Conservation (phyloP, 148 eudicot genomes). For the Euryodendron excelsum region DNA sequence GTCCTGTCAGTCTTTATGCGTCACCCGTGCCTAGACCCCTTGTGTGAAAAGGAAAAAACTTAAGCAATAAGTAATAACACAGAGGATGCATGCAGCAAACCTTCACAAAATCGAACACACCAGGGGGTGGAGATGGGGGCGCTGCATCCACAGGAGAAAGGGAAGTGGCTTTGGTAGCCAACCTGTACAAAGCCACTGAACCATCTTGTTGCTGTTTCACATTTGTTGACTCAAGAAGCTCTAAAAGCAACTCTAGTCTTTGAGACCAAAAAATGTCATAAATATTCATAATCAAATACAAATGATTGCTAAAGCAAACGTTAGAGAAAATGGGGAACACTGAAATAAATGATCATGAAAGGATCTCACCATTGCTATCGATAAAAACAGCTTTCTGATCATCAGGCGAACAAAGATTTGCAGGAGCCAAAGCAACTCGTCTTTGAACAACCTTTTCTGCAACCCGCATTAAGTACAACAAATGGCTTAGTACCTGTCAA, state of each 20-base stretch:
- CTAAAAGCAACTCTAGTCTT: slow-evolving; percentile 77
- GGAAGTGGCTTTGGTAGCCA: slow-evolving; percentile 67
- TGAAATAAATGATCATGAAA: not conserved
- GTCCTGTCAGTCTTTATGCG: too few relatives aligned
- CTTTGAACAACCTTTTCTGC: slow-evolving; percentile 58
- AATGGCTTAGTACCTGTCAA: slow-evolving; percentile 62
- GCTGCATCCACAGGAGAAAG: slow-evolving; percentile 69
- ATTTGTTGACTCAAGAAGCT: slow-evolving; percentile 60
- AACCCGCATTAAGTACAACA: slow-evolving; percentile 68
- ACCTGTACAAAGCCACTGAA: slow-evolving; percentile 67
- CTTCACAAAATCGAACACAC: slow-evolving; percentile 23
- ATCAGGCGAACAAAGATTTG: slow-evolving; percentile 83
- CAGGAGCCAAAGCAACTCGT: slow-evolving; percentile 77
- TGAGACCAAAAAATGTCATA: not conserved
- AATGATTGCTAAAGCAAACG: not conserved
- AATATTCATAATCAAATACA: not conserved
- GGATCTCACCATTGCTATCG: slow-evolving; percentile 56
- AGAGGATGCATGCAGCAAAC: not conserved
- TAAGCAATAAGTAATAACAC: not conserved
- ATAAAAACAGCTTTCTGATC: slow-evolving; percentile 62
- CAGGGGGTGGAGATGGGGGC: slow-evolving; percentile 77
- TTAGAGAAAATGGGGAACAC: not conserved
- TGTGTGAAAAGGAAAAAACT: too few relatives aligned
- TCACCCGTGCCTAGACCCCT: too few relatives aligned
- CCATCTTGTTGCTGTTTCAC: slow-evolving; percentile 62